These are phyloP conservation scores for Diutina pseudorugosa DNA, from an alignment of 1,139 yeast genomes.

Conservation along the genomic window DNA sequence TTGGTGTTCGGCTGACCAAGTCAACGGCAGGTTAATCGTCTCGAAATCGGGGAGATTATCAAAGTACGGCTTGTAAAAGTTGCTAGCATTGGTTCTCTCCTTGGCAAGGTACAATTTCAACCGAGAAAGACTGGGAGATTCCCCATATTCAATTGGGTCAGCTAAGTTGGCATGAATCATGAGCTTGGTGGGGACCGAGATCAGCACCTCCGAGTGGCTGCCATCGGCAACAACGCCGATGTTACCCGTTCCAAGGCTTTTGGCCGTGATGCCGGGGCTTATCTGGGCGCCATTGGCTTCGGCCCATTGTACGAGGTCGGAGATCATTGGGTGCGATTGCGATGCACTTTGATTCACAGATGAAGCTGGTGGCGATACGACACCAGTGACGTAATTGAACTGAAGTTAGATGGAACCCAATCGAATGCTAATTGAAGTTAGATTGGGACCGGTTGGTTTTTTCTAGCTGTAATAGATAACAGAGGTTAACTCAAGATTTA, in stretches of 20 bases:
- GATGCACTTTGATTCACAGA: too few relatives aligned
- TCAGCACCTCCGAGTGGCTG: conserved; percentile 2
- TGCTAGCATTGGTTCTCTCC: conserved; percentile 14
- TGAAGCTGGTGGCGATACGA: too few relatives aligned
- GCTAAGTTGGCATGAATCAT: conserved; percentile 24
- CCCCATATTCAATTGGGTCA: conserved; percentile 16
- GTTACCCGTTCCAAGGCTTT: conserved; percentile 16
- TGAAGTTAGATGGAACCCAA: too few relatives aligned
- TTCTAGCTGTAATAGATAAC: too few relatives aligned
- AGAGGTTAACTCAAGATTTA: too few relatives aligned
- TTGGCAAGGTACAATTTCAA: conserved; percentile 37
- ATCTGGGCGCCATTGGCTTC: conserved; percentile 33
- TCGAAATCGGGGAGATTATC: conserved; percentile 41
- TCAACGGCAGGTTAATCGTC: conserved; percentile 42
- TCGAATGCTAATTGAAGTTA: too few relatives aligned
- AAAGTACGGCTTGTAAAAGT: conserved; percentile 38
- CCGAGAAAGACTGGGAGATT: conserved; percentile 26
- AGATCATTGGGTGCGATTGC: background rate
- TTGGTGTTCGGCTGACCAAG: conserved; percentile 45
- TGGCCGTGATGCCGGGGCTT: conserved; percentile 14
- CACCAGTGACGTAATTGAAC: too few relatives aligned
- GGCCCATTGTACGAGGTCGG: conserved; percentile 37
- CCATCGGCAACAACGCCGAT: conserved; percentile 24
- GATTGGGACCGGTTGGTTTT: too few relatives aligned
- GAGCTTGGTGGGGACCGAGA: background rate